Base-by-base conservation (phyloP, 352 stramenopile genomes). In the Globisporangium irregulare region DNA sequence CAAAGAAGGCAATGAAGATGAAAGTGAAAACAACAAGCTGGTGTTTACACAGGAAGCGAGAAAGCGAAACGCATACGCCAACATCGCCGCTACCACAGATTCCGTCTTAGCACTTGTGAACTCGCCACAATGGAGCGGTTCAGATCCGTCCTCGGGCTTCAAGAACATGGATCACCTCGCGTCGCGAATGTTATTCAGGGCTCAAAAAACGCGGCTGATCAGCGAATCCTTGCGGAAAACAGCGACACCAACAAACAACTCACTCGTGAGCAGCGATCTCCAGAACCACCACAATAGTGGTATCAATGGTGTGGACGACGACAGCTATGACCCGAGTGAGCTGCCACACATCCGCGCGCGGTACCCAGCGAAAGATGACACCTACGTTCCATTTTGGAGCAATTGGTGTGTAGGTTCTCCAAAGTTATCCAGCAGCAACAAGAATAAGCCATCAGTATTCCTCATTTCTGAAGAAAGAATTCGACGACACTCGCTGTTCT, bases 141-240 rank as follows among this genome's bases (percentile, higher is more conserved):
- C 64, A 0, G 72, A 82, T 51, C 68, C 63, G 1, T 77, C 69
- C n/a, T 48, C 12, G 38, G 32, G 41, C 8, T 76, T 81, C 36
- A 41, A 27, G 18, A 20, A 32, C 14, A 59, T 81, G 14, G 29
- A 60, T 10, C 4, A 25, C 1, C n/a, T 81, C 14, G 67, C 67
- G 6, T 25, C 43, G 27, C 25, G 46, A 27, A 29, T 82, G 46
- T 67, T 87, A 0, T 85, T 85, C 41, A 70, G 48, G 18, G 64
- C 71, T n/a, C 79, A 87, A 55, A 87, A 85, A 43, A 63, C 79
- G 14, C 70, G 62, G 50, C 59, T 87, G 3, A 69, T 85, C 32
- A 48, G 65, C 10, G 70, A 79, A 66, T 64, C 73, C 8, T 46
- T 87, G 22, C 57, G 27, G 3, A 70, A 62, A 27, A 78, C 79